Evolutionary conservation across 306 rosid genomes (phyloP).

Genomic region (Mimosa pudica): DNA sequence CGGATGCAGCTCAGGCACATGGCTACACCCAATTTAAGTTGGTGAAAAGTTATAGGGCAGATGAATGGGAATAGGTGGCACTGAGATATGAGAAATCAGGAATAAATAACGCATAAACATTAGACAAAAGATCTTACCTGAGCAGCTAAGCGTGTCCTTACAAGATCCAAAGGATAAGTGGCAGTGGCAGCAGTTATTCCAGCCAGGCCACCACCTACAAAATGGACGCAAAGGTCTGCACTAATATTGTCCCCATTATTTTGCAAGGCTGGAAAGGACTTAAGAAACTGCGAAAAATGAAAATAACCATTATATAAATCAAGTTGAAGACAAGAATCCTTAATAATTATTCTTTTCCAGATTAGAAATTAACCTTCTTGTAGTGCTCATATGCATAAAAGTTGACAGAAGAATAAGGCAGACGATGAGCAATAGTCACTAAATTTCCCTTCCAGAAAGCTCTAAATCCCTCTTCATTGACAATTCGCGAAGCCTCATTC

Average conservation of each 20-base stretch:
- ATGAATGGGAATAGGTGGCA: neutral
- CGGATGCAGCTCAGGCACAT: slow-evolving; percentile 1
- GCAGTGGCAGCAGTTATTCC: slow-evolving; percentile 92
- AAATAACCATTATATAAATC: slow-evolving; percentile 6
- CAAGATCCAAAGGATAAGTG: slow-evolving; percentile 96
- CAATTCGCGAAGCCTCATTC: slow-evolving; percentile 91
- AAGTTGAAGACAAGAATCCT: slow-evolving; percentile 10
- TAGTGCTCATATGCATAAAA: slow-evolving; percentile 92
- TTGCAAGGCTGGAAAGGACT: slow-evolving; percentile 59
- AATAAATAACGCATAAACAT: neutral
- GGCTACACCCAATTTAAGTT: neutral
- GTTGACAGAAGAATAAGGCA: slow-evolving; percentile 91
- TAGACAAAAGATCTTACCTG: slow-evolving; percentile 57
- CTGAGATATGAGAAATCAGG: neutral
- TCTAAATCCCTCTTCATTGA: slow-evolving; percentile 85
- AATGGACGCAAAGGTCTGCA: slow-evolving; percentile 68
- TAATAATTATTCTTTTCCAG: neutral
- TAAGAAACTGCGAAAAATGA: slow-evolving; percentile 55
- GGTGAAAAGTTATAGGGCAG: neutral
- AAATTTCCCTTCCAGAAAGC: slow-evolving; percentile 99
- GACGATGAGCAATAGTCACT: slow-evolving; percentile 93
- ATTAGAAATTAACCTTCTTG: slow-evolving; percentile 54
- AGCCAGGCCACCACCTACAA: slow-evolving; percentile 89
- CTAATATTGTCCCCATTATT: slow-evolving; percentile 51
- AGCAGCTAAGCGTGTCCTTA: slow-evolving; percentile 96